Evolutionary conservation across 305 asterid species (phyloP).

Genomic region (Plantago lanceolata): DNA sequence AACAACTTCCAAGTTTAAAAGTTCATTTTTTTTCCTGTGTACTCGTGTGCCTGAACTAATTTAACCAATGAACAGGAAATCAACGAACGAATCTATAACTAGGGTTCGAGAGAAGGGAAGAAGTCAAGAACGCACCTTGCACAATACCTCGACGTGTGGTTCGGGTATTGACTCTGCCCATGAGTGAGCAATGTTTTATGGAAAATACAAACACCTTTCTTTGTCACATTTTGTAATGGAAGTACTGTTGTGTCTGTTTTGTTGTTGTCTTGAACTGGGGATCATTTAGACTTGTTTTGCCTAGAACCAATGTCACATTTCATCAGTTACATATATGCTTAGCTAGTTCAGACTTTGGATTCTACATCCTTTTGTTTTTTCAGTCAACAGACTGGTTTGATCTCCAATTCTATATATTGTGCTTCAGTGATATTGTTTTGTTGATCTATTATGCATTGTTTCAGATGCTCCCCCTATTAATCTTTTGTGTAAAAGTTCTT

Average conservation of each 20-base stretch:
- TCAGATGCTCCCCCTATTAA: too few relatives aligned
- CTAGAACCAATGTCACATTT: slow-evolving; percentile 8
- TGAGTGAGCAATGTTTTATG: slow-evolving; percentile 13
- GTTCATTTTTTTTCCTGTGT: background rate
- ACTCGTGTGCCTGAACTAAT: slow-evolving; percentile 19
- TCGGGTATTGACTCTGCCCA: slow-evolving; percentile 91
- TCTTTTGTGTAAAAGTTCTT: too few relatives aligned
- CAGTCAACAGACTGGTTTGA: background rate
- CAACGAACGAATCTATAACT: slow-evolving; percentile 36
- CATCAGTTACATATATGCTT: background rate
- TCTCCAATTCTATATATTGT: background rate
- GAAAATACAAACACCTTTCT: slow-evolving; percentile 37
- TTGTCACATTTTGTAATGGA: slow-evolving; percentile 15
- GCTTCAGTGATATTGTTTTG: background rate
- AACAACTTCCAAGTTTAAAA: background rate
- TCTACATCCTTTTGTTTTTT: background rate
- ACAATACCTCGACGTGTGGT: slow-evolving; percentile 44
- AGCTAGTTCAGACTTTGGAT: slow-evolving; percentile 7
- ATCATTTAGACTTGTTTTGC: slow-evolving; percentile 4
- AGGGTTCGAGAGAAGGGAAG: slow-evolving; percentile 28
- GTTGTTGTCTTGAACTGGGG: background rate
- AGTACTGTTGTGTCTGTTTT: slow-evolving; percentile 18
- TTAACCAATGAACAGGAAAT: slow-evolving; percentile 2
- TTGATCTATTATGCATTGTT: too few relatives aligned
- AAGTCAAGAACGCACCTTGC: slow-evolving; percentile 98